These are phyloP conservation scores for Leptomonas seymouri DNA, from an alignment of 208 protist species.

Conservation along the genomic window DNA sequence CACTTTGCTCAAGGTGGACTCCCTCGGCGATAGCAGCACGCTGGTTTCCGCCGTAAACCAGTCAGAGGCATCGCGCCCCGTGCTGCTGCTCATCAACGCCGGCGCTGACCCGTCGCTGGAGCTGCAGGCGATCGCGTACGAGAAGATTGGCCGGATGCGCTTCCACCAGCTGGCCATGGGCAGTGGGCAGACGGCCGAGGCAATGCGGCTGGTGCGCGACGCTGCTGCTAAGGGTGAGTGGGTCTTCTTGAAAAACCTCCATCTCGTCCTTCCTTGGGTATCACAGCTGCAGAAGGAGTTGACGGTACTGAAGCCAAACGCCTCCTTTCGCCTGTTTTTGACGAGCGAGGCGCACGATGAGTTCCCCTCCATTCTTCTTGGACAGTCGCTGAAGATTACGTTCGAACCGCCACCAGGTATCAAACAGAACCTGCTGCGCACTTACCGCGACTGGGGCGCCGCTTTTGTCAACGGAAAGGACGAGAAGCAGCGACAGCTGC, in stretches of 20 bases:
- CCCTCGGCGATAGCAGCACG: conserved; percentile 70
- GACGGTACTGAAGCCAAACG: conserved; percentile 77
- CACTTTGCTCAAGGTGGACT: conserved; percentile 76
- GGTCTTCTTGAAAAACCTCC: conserved; percentile 98
- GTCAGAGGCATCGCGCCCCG: conserved; percentile 68
- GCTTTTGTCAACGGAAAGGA: conserved; percentile 63
- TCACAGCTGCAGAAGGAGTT: conserved; percentile 93
- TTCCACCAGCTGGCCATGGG: conserved; percentile 97
- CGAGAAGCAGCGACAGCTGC: conserved; percentile 82
- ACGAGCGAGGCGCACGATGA: conserved; percentile 95
- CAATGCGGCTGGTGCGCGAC: conserved; percentile 77
- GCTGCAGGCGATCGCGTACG: conserved; percentile 85
- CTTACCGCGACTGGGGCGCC: conserved; percentile 87
- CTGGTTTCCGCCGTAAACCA: conserved; percentile 52
- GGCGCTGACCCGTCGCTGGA: conserved; percentile 97
- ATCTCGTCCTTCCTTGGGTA: conserved; percentile 96
- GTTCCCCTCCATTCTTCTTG: conserved; percentile 96
- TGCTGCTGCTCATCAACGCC: conserved; percentile 95
- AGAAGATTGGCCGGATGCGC: conserved; percentile 72
- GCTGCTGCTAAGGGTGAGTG: conserved; percentile 89
- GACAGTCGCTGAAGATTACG: conserved; percentile 95
- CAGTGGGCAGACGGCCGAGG: conserved; percentile 93
- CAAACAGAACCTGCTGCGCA: conserved; percentile 95
- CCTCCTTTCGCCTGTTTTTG: conserved; percentile 95
- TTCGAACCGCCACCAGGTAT: conserved; percentile 97